Percentiles rank a stretch among this genome's conserved stretches.
Evolutionary conservation across 2,329 filamentous ascomycete genomes (phyloP).

Genomic region (Gaeumannomyces tritici): DNA sequence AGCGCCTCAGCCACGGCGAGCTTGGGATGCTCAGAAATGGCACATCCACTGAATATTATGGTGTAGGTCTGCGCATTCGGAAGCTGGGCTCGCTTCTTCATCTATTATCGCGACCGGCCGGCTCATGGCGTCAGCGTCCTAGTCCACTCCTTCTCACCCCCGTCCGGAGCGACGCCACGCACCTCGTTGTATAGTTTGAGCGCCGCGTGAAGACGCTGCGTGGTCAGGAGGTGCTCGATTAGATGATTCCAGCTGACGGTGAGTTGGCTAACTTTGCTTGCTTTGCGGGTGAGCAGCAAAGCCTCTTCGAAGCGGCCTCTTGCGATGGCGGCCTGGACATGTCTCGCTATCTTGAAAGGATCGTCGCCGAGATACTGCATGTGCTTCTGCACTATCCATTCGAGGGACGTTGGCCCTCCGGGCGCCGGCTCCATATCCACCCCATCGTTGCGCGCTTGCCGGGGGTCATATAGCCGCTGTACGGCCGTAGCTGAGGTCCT

Average conservation of each 20-base stretch:
- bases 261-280: constrained; percentile 57
- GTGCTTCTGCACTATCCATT: constrained; percentile 37
- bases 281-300: constrained; percentile 54
- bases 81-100: constrained; percentile 84
- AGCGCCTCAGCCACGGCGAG: constrained; percentile 59
- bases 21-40: constrained; percentile 45
- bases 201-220: constrained; percentile 51
- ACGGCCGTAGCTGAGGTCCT: neutral
- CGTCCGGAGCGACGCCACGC: constrained; percentile 12
- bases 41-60: constrained; percentile 68
- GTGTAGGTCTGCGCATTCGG: constrained; percentile 81
- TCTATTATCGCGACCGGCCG: constrained; percentile 36
- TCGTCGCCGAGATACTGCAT: constrained; percentile 53
- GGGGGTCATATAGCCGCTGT: neutral
- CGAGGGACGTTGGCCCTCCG: constrained; percentile 11
- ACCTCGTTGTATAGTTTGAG: constrained; percentile 86
- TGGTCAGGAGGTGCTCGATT: constrained; percentile 59
- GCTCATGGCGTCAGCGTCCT: constrained; percentile 9
- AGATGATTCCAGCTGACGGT: constrained; percentile 83
- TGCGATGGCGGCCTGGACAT: constrained; percentile 51
- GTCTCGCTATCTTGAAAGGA: constrained; percentile 61
- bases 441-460: neutral
- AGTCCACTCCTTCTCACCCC: neutral
- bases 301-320: constrained; percentile 57
- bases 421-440: neutral